Evolutionary conservation across 352 stramenopile species (phyloP), one percentile per base, ranked within the genome.

Genomic region (Pythium guiyangense): DNA sequence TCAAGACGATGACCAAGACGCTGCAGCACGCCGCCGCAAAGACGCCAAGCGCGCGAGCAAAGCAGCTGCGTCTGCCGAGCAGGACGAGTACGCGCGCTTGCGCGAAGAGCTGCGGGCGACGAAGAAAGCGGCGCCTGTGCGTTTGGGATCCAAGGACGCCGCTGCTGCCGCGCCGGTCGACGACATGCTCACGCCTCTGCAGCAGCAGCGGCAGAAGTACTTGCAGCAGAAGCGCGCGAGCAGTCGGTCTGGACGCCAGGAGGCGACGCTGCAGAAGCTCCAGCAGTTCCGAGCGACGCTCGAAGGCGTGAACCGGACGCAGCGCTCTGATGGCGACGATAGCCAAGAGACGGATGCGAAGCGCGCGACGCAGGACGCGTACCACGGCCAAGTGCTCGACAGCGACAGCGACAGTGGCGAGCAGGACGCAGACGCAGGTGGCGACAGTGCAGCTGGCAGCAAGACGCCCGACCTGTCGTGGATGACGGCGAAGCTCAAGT

Each of bases 401-500:
- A 73, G 81, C 26, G 67, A 69, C 49, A 62, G 66, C 22, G 66
- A 56, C 11, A 48, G 52, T 0, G 59, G 66, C 10, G 57, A 69
- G n/a, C 66, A 70, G 18, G 70, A 74, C 6, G 54, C 69, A 15
- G 61, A 76, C 67, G 31, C 31, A 2, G 31, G 6, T 11, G 31
- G 31, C 1, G 31, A 37, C 31, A 37, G 12, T 2, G 31, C 14
- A 65, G 64, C 54, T n/a, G n/a, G n/a, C n/a, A n/a, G n/a, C 12
- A 71, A 71, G 39, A 40, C 57, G n/a, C 64, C 75, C 5, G 79
- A 86, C 56, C 72, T 71, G 37, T 89, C 80, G 14, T 96, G 86
- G 86, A 91, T 92, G 79, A 78, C 74, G 1, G 77, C 80, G n/a
- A 90, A 94, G 64, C 76, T 96, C 47, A 91, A 91, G 69, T 94